A percentile compares a stretch with the other conserved stretches of the same genome.
Conservation (phyloP, 208 protist genomes). For the Wallacemonas sp. region DNA sequence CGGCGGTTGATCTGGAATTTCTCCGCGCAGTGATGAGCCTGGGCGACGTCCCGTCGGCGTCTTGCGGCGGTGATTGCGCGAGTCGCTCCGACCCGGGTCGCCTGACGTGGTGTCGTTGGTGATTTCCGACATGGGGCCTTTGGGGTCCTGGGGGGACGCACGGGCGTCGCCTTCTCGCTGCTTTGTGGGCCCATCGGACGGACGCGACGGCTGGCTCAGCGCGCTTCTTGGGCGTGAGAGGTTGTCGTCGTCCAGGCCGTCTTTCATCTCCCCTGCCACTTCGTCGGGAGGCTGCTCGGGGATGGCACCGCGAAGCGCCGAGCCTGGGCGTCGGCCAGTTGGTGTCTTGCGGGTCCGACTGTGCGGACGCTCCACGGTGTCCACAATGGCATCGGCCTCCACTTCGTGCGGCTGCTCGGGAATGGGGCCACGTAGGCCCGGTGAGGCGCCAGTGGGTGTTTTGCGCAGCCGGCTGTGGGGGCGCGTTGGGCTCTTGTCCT, state of each 20-base stretch:
- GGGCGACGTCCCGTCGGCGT: background rate
- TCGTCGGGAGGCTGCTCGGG: slow-evolving; percentile 72
- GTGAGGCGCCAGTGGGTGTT: background rate
- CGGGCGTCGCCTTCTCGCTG: no score
- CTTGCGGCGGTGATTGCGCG: background rate
- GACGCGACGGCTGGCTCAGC: background rate
- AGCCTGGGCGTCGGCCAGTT: background rate
- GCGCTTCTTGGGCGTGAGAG: background rate
- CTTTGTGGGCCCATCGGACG: background rate
- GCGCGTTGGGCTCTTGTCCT: background rate
- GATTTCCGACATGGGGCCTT: background rate
- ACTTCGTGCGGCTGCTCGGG: background rate
- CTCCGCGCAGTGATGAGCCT: background rate
- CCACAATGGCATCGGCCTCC: no score
- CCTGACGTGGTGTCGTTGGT: background rate
- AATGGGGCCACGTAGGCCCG: background rate
- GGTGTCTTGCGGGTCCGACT: background rate
- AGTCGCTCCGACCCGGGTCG: background rate
- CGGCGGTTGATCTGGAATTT: background rate
- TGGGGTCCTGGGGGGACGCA: no score
- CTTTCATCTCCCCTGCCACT: slow-evolving; percentile 40
- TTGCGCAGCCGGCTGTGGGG: background rate
- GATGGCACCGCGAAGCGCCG: slow-evolving; percentile 13
- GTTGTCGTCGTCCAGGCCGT: slow-evolving; percentile 12
- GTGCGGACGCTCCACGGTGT: no score